Evolutionary conservation across 2,329 filamentous ascomycete genomes (phyloP), one percentile per base, ranked within the genome.

Genomic region (Diplocarpon mali): DNA sequence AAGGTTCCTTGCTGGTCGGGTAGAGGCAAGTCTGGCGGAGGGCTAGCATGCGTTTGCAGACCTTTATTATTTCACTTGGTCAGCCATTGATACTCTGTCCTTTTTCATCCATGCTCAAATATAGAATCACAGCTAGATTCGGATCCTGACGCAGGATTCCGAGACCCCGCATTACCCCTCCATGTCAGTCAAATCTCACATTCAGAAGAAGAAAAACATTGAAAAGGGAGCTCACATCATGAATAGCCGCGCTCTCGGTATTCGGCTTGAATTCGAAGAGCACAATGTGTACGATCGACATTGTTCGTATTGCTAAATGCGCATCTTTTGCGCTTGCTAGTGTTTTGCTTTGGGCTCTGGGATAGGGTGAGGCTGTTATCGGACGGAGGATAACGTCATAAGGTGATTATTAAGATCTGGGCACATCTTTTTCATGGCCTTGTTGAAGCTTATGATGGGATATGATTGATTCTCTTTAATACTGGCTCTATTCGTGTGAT

Each of bases 231-330:
- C 14, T 63, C 69, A 37, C 63, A 82, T 81, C 69, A 53, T 74
- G 65, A 7, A 83, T 65, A 28, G 72, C 66, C 13, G 70, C 69
- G 1, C 67, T 53, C 1, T 66, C 65, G 1, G 68, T 60, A 0
- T 65, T 64, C 0, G 73, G 60, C 57, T 80, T 79, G 67, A 83
- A 83, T 49, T 76, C 69, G 55, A 85, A 80, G 20, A 83, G 66
- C 2, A 85, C 80, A 40, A 85, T 71, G 59, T 85, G 82, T n/a
- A 75, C 67, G 53, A 85, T 69, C 0, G 76, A 59, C 79, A 3
- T 37, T 56, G 32, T 27, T 28, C 12, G 3, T 42, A 8, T 5
- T 42, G 16, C 35, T 42, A 24, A 24, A 3, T 24, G 4, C 20
- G 20, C 20, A 24, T 24, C 20, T 24, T 24, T 24, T 24, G 20